Evolutionary conservation across 768 basidiomycete genomes (phyloP), one percentile per base, ranked within the genome.

Genomic region (Amanita polypyramis): DNA sequence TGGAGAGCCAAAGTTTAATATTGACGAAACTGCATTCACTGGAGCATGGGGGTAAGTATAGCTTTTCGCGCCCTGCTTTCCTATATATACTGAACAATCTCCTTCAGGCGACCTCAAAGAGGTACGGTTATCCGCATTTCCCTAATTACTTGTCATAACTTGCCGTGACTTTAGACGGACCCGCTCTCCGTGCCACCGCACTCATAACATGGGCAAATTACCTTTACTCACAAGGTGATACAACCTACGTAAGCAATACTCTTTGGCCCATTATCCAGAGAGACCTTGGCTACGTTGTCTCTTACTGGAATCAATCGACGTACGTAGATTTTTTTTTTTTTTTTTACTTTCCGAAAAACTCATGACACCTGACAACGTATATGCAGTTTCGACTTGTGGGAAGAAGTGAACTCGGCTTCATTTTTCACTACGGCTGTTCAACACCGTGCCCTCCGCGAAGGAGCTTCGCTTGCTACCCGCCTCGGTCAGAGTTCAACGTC

Each of bases 371-470:
- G 39, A 19, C 6, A 6, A n/a, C 37, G 41, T 8, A 21, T 19
- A 27, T 7, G 12, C 47, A 80, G 79, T 2, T 85, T 79, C 57
- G 84, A 88, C 59, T 68, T 86, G 0, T 86, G 85, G 83, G 83
- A 86, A 59, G 83, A 87, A 60, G 62, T 86, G 23, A 58, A 66
- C 2, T 82, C 82, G 0, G 76, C 78, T 17, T 87, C 84, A 3
- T 92, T 87, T 71, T 91, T 86, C 61, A 91, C 89, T 4, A 76
- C 83, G 0, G 80, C 82, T 3, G 79, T 82, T 1, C 88, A 89
- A 55, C 85, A 88, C 57, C 77, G 80, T 23, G 73, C 85, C 8
- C 65, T 91, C 29, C 80, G 80, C 17, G 73, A 85, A 59, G 87
- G 87, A n/a, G 70, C 77, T 5, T 53, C 71, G 0, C 69, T 91